Base-by-base conservation (phyloP, 768 basidiomycete species). In the Hypsizygus marmoreus region DNA sequence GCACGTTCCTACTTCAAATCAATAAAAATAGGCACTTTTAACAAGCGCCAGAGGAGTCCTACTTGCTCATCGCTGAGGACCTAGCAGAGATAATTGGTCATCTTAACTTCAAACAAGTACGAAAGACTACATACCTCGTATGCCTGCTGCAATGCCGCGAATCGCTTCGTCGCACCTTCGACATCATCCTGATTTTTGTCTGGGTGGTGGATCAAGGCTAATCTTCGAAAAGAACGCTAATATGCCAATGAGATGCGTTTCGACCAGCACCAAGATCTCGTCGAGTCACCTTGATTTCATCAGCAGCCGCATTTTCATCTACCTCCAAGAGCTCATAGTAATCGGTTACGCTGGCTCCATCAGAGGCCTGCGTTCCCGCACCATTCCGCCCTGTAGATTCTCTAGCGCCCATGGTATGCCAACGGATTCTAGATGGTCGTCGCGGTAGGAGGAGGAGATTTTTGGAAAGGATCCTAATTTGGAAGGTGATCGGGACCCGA, bases 11-110 rank as follows among this genome's bases (percentile, higher is more conserved):
- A 80, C 72, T 79, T 75, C 64, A 40, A 30, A 48, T 52, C 51
- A 44, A 45, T 42, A 51, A 62, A 36, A 59, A 40, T 46, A 49
- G 40, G 48, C 31, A 29, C 19, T 43, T 40, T 17, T 22, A 14
- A 5, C 22, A 24, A 22, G 28, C 10, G 13, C 40, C 33, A 34
- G 5, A 12, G 19, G 34, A 40, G 47, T 52, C 80, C 68, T 69
- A 91, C 93, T 79, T 97, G 93, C 49, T 95, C 91, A 64, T 97
- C 95, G 56, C 91, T 92, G 32, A 98, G 76, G 36, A 95, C 86
- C 91, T 93, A 36, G 9, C 13, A 34, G 20, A 47, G 8, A 42
- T 14, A 40, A 52, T 41, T 29, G 31, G 28, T 35, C 36, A 48
- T 42, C 10, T 35, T 30, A 20, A 19, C 16, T 25, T 24, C 30